A percentile compares a stretch with the other conserved stretches of the same genome.
Conservation (phyloP, 495 filamentous ascomycete genomes). For the Hypoxylon lienhwacheense region DNA sequence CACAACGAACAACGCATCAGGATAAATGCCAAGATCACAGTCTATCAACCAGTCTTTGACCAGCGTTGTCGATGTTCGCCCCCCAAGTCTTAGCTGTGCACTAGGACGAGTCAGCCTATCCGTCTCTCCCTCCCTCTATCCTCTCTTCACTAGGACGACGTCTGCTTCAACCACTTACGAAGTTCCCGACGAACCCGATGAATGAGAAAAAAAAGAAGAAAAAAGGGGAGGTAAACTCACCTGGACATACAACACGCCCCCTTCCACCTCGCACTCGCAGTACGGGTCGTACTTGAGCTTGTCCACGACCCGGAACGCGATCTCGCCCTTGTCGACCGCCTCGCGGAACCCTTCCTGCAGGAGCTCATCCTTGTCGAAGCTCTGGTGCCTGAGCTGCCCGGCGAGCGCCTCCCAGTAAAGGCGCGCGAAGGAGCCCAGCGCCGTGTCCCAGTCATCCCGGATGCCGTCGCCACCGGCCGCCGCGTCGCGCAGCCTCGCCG, state of each 20-base stretch:
- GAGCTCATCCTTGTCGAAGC: slow-evolving; percentile 52
- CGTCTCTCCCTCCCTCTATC: no score
- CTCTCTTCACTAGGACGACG: no score
- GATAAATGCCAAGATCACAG: no score
- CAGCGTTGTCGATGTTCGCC: slow-evolving; percentile 16
- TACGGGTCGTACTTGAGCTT: slow-evolving; percentile 47
- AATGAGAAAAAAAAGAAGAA: not conserved
- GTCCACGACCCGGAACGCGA: slow-evolving; percentile 51
- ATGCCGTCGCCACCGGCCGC: slow-evolving; percentile 30
- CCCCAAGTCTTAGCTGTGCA: slow-evolving; percentile 25
- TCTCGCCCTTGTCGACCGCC: slow-evolving; percentile 43
- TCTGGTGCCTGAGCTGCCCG: slow-evolving; percentile 40
- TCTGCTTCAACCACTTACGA: not conserved
- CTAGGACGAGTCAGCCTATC: slow-evolving; percentile 13
- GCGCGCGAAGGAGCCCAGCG: slow-evolving; percentile 41
- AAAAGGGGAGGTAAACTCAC: slow-evolving; percentile 12
- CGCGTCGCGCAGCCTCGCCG: slow-evolving; percentile 49
- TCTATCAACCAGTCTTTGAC: slow-evolving; percentile 13
- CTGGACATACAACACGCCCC: slow-evolving; percentile 50
- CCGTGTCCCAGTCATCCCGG: slow-evolving; percentile 47
- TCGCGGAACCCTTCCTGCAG: slow-evolving; percentile 52
- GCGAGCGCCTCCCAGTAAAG: slow-evolving; percentile 47
- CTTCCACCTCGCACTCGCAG: slow-evolving; percentile 47
- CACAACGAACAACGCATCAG: no score
- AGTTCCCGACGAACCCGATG: not conserved